Percentiles rank a stretch among this genome's conserved stretches.
These are phyloP conservation scores for Dactylella cylindrospora DNA, from an alignment of 2,329 filamentous ascomycete species.

Conservation along the genomic window DNA sequence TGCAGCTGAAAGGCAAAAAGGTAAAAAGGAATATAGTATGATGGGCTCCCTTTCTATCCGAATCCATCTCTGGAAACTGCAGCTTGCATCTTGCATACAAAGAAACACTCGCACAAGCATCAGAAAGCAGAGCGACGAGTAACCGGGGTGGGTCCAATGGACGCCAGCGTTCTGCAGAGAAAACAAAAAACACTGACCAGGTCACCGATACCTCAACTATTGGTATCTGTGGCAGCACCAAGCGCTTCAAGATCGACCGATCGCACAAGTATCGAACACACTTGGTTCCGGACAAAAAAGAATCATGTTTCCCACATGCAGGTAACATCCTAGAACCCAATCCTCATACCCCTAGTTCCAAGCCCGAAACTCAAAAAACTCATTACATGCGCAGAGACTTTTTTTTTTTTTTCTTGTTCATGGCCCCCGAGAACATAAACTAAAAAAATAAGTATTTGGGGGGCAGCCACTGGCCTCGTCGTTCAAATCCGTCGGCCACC, in stretches of 20 bases:
- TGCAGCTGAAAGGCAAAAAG: no score
- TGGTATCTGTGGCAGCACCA: constrained; percentile 27
- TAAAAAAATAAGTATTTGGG: background rate
- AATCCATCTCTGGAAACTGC: constrained; percentile 35
- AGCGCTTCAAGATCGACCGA: constrained; percentile 28
- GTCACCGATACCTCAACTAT: constrained; percentile 33
- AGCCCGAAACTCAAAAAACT: background rate
- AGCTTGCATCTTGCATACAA: constrained; percentile 4
- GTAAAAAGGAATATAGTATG: no score
- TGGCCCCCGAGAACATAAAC: no score
- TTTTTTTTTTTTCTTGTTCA: background rate
- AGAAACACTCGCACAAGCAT: constrained; percentile 34
- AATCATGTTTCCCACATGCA: constrained; percentile 18
- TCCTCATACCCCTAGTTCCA: background rate
- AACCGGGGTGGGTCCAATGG: constrained; percentile 22
- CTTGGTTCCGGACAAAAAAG: constrained; percentile 1
- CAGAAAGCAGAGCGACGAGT: constrained; percentile 4
- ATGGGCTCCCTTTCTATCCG: background rate
- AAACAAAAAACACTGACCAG: constrained; percentile 38
- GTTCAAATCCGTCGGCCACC: background rate
- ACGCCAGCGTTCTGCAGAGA: no score
- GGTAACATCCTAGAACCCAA: constrained; percentile 22
- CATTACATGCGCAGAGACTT: background rate
- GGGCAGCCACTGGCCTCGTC: background rate
- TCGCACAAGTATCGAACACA: constrained; percentile 25